Base-by-base conservation (phyloP, 345 rosid genomes). In the Brassica rapa region DNA sequence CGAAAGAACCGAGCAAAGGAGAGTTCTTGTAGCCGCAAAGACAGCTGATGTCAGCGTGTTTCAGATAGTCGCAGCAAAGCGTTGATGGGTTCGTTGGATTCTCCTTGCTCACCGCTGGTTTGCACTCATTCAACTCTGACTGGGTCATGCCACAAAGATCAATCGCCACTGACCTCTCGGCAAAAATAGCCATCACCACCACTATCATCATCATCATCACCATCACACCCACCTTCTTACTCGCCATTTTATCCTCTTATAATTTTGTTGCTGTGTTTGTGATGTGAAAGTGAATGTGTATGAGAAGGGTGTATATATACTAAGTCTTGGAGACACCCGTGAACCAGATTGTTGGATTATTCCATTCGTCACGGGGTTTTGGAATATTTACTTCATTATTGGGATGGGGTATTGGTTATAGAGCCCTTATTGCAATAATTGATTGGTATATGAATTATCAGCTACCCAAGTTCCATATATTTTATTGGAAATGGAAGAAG, bases 21-120 rank as follows among this genome's bases (percentile, higher is more conserved):
- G 91, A 88, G 39, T 81, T 82, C 77, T 77, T 88, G 65, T 89
- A 91, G 8, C 86, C 86, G 66, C 98, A 89, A 11, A 93, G 83
- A 79, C 97, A 91, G 0, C 49, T 61, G 72, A 85, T 78, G 76
- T 93, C 83, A 2, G 92, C 95, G 1, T 69, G 86, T 10, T 71
- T 8, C 0, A 90, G 81, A 11, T 87, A 91, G 70, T 77, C 6
- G 79, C 97, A 91, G 33, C 98, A 93, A 1, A 39, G 75, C 3
- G 70, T 11, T 1, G 92, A 30, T 0, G 98, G 94, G 6, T 72
- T 87, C 0, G 78, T 86, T 0, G 95, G 89, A 65, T 71, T 35
- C 0, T 86, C 88, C 65, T 83, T 75, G 1, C 73, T 93, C 75
- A 88, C 94, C 0, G 91, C 82, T 64, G 93, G 93, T 79, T 69